Evolutionary conservation across 148 eudicot genomes (phyloP), one percentile per base, ranked within the genome.

Genomic region (Suaeda aralocaspica): DNA sequence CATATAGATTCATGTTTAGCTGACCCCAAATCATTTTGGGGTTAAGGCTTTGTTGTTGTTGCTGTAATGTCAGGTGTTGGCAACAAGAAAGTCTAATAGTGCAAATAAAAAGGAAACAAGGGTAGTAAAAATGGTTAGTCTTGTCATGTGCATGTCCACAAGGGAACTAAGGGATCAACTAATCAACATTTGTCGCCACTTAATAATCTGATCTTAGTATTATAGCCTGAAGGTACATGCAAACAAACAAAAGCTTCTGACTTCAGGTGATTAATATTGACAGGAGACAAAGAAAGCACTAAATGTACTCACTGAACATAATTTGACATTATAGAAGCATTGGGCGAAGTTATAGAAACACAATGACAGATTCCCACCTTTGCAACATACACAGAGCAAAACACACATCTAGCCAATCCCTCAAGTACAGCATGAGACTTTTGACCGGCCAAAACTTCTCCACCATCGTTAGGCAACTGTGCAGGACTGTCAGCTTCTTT

Each of bases 321-420:
- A 36, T 5, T 22, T 29, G 15, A 19, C 7, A 60, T 9, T 25
- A 36, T 24, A 15, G 21, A 26, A 7, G 9, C 1, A n/a, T 42
- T 0, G 36, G 45, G 56, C 28, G 12, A 62, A 61, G 24, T 16
- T 21, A 10, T 30, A 73, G 25, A 22, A 18, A 19, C 14, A 66
- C 15, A 33, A 31, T 18, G 49, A 55, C 36, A 59, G 66, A 21
- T 67, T 24, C 71, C 70, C 79, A 91, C 95, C 89, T 77, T 74
- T 15, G 70, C 79, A 76, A 81, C 75, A 75, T 69, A 81, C 75
- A 82, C 88, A 64, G 26, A 57, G 69, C 82, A 79, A 80, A 77
- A 81, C 36, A 93, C 58, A 71, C 95, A 93, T 64, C 72, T 82
- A 1, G 84, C 88, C 83, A 93, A 74, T n/a, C 91, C 89, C 28